Percentiles rank a stretch among this genome's conserved stretches.
phyloP scores from a whole-genome alignment of 768 basidiomycete species.

The Suillus plorans region DNA sequence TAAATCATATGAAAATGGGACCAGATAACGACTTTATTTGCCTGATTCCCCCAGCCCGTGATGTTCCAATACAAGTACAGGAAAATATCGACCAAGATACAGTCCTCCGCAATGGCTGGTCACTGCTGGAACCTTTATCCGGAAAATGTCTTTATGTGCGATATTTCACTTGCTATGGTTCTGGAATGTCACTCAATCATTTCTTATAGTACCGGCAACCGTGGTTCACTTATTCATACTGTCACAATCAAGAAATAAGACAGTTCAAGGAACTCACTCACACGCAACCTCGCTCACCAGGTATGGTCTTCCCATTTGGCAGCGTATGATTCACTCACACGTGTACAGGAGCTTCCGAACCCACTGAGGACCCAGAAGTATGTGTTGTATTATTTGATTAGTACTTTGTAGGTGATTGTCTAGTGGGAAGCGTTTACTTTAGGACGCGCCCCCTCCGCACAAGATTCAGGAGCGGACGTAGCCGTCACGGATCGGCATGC shows the following conservation, averaged over 20 bases:
- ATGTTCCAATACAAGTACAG: constrained; percentile 38
- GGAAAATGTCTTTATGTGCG: constrained; percentile 86
- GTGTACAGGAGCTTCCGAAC: constrained; percentile 63
- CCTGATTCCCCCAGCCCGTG: constrained; percentile 68
- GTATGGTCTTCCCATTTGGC: constrained; percentile 36
- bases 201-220: constrained; percentile 70
- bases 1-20: constrained; percentile 77
- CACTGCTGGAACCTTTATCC: constrained; percentile 73
- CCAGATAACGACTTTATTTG: constrained; percentile 72
- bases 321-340: constrained; percentile 19
- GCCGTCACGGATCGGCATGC: constrained; percentile 64
- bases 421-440: constrained; percentile 81
- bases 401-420: constrained; percentile 21
- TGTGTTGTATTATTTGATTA: constrained; percentile 33
- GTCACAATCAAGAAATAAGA: constrained; percentile 92
- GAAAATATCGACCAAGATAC: constrained; percentile 60
- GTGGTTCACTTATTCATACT: constrained; percentile 98
- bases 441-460: constrained; percentile 62
- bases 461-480: constrained; percentile 62
- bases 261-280: constrained; percentile 88
- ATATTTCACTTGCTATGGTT: constrained; percentile 32
- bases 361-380: constrained; percentile 85
- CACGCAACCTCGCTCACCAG: constrained; percentile 62
- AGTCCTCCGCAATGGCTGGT: constrained; percentile 78
- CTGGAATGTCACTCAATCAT: constrained; percentile 30